A percentile compares a stretch with the other conserved stretches of the same genome.
Evolutionary conservation across 441 rosid genomes (phyloP).

Genomic region (Aleurites moluccanus): DNA sequence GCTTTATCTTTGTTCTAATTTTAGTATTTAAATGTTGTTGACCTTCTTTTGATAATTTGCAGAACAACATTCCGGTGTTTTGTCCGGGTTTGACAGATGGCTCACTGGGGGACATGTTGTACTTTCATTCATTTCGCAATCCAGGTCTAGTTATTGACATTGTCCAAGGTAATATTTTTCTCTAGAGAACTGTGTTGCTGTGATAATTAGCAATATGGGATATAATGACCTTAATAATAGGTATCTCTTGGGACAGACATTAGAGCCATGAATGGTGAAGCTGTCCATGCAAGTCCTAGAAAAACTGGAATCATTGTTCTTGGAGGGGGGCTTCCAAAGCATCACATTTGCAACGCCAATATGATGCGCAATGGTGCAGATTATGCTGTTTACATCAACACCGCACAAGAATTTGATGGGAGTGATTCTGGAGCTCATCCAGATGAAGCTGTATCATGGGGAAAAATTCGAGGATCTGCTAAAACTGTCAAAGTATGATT

Average conservation of each 20-base stretch:
- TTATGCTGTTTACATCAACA: conserved; percentile 87
- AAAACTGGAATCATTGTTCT: conserved; percentile 87
- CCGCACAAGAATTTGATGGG: conserved; percentile 93
- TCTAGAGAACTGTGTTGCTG: not conserved
- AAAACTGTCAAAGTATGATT: conserved; percentile 69
- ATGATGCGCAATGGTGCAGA: conserved; percentile 99
- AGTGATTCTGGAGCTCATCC: conserved; percentile 97
- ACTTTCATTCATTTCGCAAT: conserved; percentile 74
- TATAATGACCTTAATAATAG: not conserved
- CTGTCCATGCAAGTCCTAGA: conserved; percentile 75
- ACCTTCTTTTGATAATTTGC: conserved; percentile 26
- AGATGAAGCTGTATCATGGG: conserved; percentile 97
- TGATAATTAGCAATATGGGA: not conserved
- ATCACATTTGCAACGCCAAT: conserved; percentile 95
- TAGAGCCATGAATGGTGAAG: conserved; percentile 77
- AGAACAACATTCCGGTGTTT: conserved; percentile 86
- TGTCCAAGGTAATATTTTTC: conserved; percentile 59
- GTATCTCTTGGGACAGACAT: conserved; percentile 51
- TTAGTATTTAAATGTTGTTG: not conserved
- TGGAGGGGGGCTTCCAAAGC: conserved; percentile 94
- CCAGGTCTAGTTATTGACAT: conserved; percentile 61
- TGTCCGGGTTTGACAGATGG: conserved; percentile 96
- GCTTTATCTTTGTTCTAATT: not conserved
- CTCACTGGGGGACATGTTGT: conserved; percentile 90
- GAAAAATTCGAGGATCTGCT: conserved; percentile 80